Base-by-base conservation (phyloP, 2,329 filamentous ascomycete genomes). In the Endocalyx cinctus region DNA sequence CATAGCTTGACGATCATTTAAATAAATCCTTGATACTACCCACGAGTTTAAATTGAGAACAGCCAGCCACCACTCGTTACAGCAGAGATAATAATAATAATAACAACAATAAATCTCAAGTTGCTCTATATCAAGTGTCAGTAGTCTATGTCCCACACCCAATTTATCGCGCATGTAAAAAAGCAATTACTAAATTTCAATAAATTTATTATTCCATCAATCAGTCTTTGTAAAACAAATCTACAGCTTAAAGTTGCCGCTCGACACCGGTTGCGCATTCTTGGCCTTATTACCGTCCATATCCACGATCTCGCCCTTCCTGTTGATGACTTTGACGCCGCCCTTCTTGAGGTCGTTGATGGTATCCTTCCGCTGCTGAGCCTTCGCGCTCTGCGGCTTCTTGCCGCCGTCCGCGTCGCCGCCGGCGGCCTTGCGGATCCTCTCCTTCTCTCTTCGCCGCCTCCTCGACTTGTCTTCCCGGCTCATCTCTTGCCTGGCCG, bases 261-360 rank as follows among this genome's bases (percentile, higher is more conserved):
- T 76, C 31, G 69, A 70, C 26, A 63, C 57, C n/a, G 62, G 56
- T 54, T 66, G 70, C 22, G 59, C 62, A 27, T 62, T 68, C 58
- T 71, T 71, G 27, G 83, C 73, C 66, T 85, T 83, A 52, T 84
- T 87, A 18, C 89, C 89, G 47, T 92, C 80, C 20, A 95, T 74
- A 63, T 94, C 84, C 13, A 82, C 82, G 34, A 95, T 66, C 59
- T 89, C 82, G 33, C 90, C 90, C 69, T 87, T 89, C 64, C 84
- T 85, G 42, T 88, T 89, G 63, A 96, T 92, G 39, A 97, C 77
- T 71, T 84, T 90, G 49, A 96, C 90, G 39, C 86, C 86, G 33
- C 86, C 88, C 72, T 84, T 61, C 51, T 60, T 64, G 31, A 67
- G 58, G 31, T 70, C 63, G 5, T 58, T 63, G 31, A 72, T 48